Percentiles rank a stretch among this genome's conserved stretches.
Conservation (phyloP, 257 asterid genomes). For the Coffea eugenioides region DNA sequence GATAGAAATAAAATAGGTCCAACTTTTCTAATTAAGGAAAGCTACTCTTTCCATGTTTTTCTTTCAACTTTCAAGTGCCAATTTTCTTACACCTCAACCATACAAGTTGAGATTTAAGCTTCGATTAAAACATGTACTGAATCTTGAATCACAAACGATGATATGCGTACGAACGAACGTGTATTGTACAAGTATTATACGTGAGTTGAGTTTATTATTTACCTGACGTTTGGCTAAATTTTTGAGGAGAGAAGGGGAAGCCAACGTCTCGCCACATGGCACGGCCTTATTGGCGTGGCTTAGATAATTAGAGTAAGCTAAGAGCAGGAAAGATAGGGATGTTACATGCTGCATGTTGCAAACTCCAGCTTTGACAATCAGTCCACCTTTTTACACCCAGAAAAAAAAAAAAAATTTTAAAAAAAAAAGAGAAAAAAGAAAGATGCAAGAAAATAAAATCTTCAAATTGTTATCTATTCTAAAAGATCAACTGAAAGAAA, state of each 20-base stretch:
- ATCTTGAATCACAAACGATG: too few species aligned
- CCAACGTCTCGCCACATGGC: constrained; percentile 67
- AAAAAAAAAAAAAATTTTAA: not conserved
- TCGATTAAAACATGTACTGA: not conserved
- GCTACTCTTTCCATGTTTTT: not conserved
- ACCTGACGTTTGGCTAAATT: constrained; percentile 87
- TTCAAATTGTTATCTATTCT: too few species aligned
- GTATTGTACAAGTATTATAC: not conserved
- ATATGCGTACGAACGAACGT: too few species aligned
- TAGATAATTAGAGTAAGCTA: constrained; percentile 80
- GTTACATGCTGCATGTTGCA: constrained; percentile 97
- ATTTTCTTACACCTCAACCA: not conserved
- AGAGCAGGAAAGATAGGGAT: constrained; percentile 69
- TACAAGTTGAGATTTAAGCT: not conserved
- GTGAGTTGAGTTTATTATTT: not conserved
- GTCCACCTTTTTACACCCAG: constrained; percentile 38
- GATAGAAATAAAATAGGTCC: not conserved
- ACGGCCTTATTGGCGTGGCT: constrained; percentile 80
- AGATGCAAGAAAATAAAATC: too few species aligned
- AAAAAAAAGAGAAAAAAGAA: not conserved
- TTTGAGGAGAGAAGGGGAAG: constrained; percentile 71
- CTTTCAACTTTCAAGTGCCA: not conserved
- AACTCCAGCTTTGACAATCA: constrained; percentile 78
- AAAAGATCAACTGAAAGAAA: too few species aligned
- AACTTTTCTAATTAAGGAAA: not conserved